Evolutionary conservation across 106 monocot genomes (phyloP), one percentile per base, ranked within the genome.

Genomic region (Cymbidium sinense): DNA sequence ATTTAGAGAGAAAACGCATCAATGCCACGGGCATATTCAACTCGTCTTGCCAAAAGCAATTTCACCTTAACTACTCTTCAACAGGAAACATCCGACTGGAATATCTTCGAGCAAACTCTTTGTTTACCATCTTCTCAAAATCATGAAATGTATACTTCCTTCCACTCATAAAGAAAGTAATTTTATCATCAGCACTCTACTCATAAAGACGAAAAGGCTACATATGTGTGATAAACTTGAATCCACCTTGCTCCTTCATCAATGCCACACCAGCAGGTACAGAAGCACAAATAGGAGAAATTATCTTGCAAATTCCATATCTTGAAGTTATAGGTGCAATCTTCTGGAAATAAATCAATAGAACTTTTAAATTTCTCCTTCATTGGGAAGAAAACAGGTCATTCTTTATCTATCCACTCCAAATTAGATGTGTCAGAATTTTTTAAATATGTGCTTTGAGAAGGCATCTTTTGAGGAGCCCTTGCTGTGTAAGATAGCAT

Each of bases 11-110:
- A 96, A 79, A 96, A 96, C 28, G 93, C 96, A 86, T 96, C 96
- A 88, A 96, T 77, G 77, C 93, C 96, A 83, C 93, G 89, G 11
- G 93, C 96, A 86, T 96, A 96, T 70, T 96, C 96, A 44, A 87
- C 28, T 91, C 93, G 87, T 88, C 79, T 89, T 96, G 34, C 96
- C 91, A 77, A 80, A 86, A 77, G 89, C 86, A 86, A 96, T 89
- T 89, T 96, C 93, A 91, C 96, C 96, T 93, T 76, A 96, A 96
- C 73, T 96, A 87, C 70, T 96, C 89, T 83, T 96, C 96, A 80
- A 96, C 34, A 72, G 91, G 67, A 96, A 87, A 70, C 86, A 93
- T 73, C 91, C 89, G 23, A 82, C 89, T 93, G 29, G 85, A 89
- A 77, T 93, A 96, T 82, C 89, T 89, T 77, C n/a, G n/a, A n/a